Percentiles rank a stretch among this genome's conserved stretches.
Evolutionary conservation across 2,329 filamentous ascomycete genomes (phyloP).

Genomic region (Hymenotorrendiella dingleyae): DNA sequence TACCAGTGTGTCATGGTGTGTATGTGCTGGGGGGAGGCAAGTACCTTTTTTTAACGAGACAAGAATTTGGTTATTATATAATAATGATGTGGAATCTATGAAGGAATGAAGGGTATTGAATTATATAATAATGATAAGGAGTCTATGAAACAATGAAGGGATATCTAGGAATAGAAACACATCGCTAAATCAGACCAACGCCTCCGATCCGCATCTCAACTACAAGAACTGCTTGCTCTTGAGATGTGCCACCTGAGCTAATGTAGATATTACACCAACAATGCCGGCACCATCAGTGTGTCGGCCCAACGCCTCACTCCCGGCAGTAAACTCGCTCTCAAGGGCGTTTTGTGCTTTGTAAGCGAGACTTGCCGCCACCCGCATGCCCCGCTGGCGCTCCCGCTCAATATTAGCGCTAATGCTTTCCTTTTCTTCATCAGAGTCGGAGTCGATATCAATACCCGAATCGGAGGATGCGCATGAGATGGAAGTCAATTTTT

Average conservation of each 20-base stretch:
- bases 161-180: no score
- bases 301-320: constrained; percentile 30
- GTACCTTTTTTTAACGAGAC: no score
- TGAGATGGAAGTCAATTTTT: not conserved
- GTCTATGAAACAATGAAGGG: no score
- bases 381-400: constrained; percentile 20
- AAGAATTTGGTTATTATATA: no score
- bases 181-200: no score
- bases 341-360: constrained; percentile 19
- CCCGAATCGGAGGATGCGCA: constrained; percentile 19
- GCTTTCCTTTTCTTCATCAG: constrained; percentile 7
- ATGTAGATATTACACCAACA: constrained; percentile 31
- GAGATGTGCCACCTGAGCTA: constrained; percentile 31
- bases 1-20: no score
- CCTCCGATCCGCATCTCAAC: no score
- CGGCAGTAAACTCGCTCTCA: constrained; percentile 21
- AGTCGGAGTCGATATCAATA: constrained; percentile 11
- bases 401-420: constrained; percentile 13
- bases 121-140: no score
- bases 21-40: no score
- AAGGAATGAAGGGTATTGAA: no score
- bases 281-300: constrained; percentile 34
- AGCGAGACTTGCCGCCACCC: constrained; percentile 14
- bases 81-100: no score
- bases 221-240: no score